Evolutionary conservation across 2,329 filamentous ascomycete genomes (phyloP), one percentile per base, ranked within the genome.

Genomic region (Exophiala viscosa): DNA sequence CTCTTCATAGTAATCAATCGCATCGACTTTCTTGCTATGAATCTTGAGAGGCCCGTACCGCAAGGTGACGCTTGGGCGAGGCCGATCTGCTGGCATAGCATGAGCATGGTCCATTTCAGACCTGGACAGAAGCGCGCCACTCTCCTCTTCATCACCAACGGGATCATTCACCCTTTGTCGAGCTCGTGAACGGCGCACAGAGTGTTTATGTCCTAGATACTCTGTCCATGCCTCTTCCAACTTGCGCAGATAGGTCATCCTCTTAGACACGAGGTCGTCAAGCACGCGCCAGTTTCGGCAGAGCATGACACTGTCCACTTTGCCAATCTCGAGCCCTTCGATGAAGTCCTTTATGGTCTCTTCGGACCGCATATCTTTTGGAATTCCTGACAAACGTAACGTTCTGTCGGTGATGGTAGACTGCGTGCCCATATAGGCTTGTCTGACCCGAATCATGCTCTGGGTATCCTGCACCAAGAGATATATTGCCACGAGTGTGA

Each of bases 391-490:
- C 14, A 99, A 73, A 18, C 90, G 85, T 64, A 99, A 91, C 0
- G 93, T 99, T 31, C 91, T 84, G 70, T 99, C 93, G 1, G 93
- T 97, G 46, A 96, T 83, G n/a, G 92, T 97, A 0, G 88, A 91
- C 69, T 97, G 92, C 17, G 86, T 90, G 10, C 93, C 93, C 8
- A 99, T 79, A 66, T 96, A 99, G 53, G 90, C 84, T 69, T 99
- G 93, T 18, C 93, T 80, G 28, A 92, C 81, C 51, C 85, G 82
- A 59, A 97, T 95, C 47, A 99, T 86, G 54, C 84, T 86, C 61
- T 86, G 83, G 0, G 93, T 97, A 70, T 96, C 86, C 38, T 80
- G 80, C 53, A 92, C 83, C 63, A 97, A 84, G 61, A 92, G 81
- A 67, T 91, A 95, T 10, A 96, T 75, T 0, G 88, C 87, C 38